Percentiles rank a stretch among this genome's conserved stretches.
These are phyloP conservation scores for Phytophthora tentaculata DNA, from an alignment of 352 stramenopile species.

Conservation along the genomic window DNA sequence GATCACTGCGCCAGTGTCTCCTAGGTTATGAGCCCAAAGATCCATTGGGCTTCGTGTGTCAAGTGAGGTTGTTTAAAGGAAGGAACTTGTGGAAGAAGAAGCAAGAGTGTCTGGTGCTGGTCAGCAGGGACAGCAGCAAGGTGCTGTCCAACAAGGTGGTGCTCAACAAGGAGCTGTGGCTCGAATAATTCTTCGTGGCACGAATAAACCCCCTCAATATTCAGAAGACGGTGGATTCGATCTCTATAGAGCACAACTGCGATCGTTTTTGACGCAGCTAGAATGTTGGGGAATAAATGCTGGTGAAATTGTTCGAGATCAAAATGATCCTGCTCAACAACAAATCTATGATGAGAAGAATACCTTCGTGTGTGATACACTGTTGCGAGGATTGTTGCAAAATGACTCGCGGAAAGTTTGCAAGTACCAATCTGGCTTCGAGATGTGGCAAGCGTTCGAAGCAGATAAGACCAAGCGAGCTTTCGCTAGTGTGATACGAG, in stretches of 20 bases:
- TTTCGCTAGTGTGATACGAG: background rate
- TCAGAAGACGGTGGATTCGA: background rate
- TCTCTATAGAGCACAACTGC: background rate
- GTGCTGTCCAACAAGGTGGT: background rate
- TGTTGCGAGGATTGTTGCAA: background rate
- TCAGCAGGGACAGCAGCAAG: background rate
- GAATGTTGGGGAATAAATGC: background rate
- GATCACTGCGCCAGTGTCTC: background rate
- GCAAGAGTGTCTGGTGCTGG: background rate
- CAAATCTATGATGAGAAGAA: background rate
- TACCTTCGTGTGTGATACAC: background rate
- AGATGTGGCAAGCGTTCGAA: background rate
- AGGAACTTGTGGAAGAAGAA: background rate
- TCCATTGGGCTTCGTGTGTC: background rate
- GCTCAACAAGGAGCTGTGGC: background rate
- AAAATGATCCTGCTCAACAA: background rate
- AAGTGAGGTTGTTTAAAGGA: no score
- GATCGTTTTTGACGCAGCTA: background rate
- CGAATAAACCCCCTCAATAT: slow-evolving; percentile 1
- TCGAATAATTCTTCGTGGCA: background rate
- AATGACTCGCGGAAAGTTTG: background rate
- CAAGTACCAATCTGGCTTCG: background rate
- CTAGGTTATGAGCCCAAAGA: slow-evolving; percentile 2
- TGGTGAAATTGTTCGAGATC: background rate
- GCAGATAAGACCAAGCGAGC: background rate